phyloP scores from a whole-genome alignment of 306 rosid genomes.

The Abrus pulchellus region DNA sequence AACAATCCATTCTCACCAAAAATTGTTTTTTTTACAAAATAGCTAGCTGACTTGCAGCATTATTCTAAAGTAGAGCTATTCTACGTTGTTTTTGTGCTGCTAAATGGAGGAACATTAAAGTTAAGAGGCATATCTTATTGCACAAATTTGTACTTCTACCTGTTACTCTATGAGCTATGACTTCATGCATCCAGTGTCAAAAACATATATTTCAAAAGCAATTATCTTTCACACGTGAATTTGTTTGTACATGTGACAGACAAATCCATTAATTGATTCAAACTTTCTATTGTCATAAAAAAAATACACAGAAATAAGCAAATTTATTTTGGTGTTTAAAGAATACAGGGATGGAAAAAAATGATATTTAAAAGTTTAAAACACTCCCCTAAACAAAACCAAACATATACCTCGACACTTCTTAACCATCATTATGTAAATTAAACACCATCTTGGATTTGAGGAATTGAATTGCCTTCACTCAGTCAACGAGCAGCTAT shows the following conservation, averaged over 20 bases:
- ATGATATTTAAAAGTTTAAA: neutral
- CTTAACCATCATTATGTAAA: conserved; percentile 8
- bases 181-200: neutral
- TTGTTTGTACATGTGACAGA: conserved; percentile 22
- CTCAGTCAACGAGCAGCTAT: conserved; percentile 54
- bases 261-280: conserved; percentile 14
- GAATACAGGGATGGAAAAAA: conserved; percentile 16
- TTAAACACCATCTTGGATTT: conserved; percentile 31
- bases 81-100: neutral
- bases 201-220: conserved; percentile 14
- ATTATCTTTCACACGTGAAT: conserved; percentile 14
- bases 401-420: conserved; percentile 26
- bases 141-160: neutral
- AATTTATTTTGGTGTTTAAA: conserved; percentile 33
- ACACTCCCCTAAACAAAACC: conserved; percentile 4
- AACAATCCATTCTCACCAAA: conserved; percentile 3
- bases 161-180: neutral
- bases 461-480: conserved; percentile 40
- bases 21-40: neutral
- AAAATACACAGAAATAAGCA: conserved; percentile 6
- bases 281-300: neutral
- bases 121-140: neutral
- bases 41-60: neutral
- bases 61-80: neutral
- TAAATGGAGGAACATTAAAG: neutral